Evolutionary conservation across 345 rosid genomes (phyloP).

Genomic region (Euphorbia lathyris): DNA sequence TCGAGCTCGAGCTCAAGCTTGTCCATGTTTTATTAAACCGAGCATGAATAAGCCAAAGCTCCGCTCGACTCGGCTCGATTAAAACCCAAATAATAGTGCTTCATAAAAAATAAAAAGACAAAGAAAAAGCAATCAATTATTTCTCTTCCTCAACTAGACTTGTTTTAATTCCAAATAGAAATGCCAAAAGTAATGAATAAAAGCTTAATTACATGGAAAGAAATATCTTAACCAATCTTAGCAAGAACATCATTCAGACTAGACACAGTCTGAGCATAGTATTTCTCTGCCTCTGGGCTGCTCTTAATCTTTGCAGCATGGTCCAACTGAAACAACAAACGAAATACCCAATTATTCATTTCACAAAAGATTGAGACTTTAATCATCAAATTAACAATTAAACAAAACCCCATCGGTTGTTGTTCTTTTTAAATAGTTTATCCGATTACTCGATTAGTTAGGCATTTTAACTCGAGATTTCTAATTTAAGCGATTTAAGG

Average conservation of each 20-base stretch:
- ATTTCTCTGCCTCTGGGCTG: constrained; percentile 79
- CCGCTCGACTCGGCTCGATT: no score
- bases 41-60: no score
- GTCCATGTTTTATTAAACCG: no score
- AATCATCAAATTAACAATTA: not conserved
- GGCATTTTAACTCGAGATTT: no score
- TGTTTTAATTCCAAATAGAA: constrained; percentile 10
- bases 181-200: constrained; percentile 18
- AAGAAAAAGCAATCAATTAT: not conserved
- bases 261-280: constrained; percentile 71
- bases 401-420: not conserved
- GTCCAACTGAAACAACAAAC: constrained; percentile 52
- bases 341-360: not conserved
- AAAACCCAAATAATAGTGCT: no score
- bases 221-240: constrained; percentile 64
- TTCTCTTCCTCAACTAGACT: constrained; percentile 4
- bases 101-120: no score
- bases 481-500: no score
- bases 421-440: no score
- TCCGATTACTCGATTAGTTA: no score
- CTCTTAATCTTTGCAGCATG: constrained; percentile 89
- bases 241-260: constrained; percentile 73
- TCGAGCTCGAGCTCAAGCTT: no score
- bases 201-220: constrained; percentile 11
- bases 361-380: not conserved